These are phyloP conservation scores for Limtongia smithiae DNA, from an alignment of 805 yeast genomes.

Conservation along the genomic window DNA sequence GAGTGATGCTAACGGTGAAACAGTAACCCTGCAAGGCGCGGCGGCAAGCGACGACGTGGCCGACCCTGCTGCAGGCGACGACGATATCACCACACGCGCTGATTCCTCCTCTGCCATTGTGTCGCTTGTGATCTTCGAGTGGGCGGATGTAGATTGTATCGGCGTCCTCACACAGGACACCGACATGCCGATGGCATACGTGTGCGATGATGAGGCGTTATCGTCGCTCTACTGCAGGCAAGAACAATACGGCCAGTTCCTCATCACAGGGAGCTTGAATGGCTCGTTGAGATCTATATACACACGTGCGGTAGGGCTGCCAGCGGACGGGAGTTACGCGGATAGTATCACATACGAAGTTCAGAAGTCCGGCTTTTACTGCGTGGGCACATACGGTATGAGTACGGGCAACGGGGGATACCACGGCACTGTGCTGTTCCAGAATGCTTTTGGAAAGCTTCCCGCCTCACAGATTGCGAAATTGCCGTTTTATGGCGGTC, in stretches of 20 bases:
- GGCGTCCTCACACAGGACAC: constrained; percentile 55
- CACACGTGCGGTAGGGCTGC: constrained; percentile 38
- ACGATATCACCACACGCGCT: not conserved
- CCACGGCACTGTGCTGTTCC: constrained; percentile 70
- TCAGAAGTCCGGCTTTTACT: constrained; percentile 81
- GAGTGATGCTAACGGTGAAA: constrained; percentile 38
- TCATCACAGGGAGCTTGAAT: constrained; percentile 41
- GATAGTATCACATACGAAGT: constrained; percentile 56
- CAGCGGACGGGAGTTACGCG: constrained; percentile 54
- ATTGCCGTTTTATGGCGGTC: constrained; percentile 79
- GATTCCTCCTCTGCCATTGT: constrained; percentile 42
- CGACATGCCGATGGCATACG: constrained; percentile 41
- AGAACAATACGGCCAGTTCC: constrained; percentile 57
- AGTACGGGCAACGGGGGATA: constrained; percentile 44
- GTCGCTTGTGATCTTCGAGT: constrained; percentile 77
- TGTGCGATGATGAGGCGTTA: constrained; percentile 75
- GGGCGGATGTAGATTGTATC: constrained; percentile 64
- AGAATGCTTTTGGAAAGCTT: constrained; percentile 86
- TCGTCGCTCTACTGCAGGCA: constrained; percentile 51
- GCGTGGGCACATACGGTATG: constrained; percentile 69
- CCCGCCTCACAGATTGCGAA: constrained; percentile 90
- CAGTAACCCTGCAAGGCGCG: too few relatives aligned
- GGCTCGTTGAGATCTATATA: constrained; percentile 18
- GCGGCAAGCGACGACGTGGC: too few relatives aligned
- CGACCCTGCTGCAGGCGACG: too few relatives aligned